Evolutionary conservation across 2,329 filamentous ascomycete genomes (phyloP), one percentile per base, ranked within the genome.

Genomic region (Mycocentrospora acerina): DNA sequence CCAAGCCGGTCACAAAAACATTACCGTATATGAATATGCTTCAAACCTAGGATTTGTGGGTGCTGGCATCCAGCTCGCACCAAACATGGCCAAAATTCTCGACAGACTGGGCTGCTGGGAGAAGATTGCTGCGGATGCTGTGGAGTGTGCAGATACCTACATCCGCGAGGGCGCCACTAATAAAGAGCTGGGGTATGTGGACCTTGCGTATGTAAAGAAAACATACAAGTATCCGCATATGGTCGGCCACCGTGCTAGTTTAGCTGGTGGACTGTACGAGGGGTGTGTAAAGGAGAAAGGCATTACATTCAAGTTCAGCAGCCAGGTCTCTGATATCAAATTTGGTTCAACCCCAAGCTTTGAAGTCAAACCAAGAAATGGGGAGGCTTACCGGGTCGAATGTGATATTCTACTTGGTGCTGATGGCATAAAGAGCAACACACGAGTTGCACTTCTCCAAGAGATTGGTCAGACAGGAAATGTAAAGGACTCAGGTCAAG

Each of bases 51-150:
- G 87, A 4, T 91, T 91, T 55, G 86, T 91, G 1, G 88, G 88
- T 16, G 88, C 88, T 1, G 88, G 88, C 4, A 91, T 93, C 50
- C 88, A 94, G 62, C 75, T 91, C 41, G 86, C 88, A 0, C 88
- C 88, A 0, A 94, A 93, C 51, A 86, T 91, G 77, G 82, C 83
- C 3, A 79, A 86, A 2, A 85, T 93, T 7, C 75, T 93, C 10
- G 83, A 88, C 58, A 72, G 76, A 11, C 70, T 90, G 26, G 87
- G 83, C 8, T 85, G 85, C 42, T 91, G 87, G 86, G 69, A 76
- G 13, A 73, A 76, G 12, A 88, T 93, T 46, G 80, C 80, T 47
- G 76, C 73, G 25, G 85, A 90, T 61, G 85, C 85, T 3, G 86
- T 87, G 0, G 77, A 83, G 42, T 76, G 90, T 42, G 76, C 76